Conservation (phyloP, 2,329 filamentous ascomycete genomes). For the Cladophialophora yegresii region DNA sequence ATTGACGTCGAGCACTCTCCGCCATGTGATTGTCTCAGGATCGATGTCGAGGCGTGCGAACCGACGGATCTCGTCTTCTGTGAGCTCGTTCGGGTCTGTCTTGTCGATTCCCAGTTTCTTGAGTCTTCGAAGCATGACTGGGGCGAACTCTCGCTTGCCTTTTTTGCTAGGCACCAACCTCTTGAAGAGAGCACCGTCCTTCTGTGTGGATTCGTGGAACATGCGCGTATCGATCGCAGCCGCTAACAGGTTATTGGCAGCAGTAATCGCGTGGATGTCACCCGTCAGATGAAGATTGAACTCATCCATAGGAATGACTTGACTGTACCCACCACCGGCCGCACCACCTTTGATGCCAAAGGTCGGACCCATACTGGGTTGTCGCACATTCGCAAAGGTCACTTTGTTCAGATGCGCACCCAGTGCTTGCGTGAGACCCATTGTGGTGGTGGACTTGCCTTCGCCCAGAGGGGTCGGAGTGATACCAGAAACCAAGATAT, state of each 20-base stretch:
- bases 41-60: slow-evolving; percentile 97
- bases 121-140: slow-evolving; percentile 87
- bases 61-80: slow-evolving; percentile 78
- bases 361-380: slow-evolving; percentile 94
- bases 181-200: slow-evolving; percentile 82
- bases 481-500: slow-evolving; percentile 91
- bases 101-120: slow-evolving; percentile 97
- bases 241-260: slow-evolving; percentile 93
- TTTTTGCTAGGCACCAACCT: slow-evolving; percentile 88
- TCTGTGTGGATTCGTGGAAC: slow-evolving; percentile 96
- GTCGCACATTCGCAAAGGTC: slow-evolving; percentile 93
- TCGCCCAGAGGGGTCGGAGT: slow-evolving; percentile 95
- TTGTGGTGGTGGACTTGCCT: slow-evolving; percentile 96
- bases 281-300: slow-evolving; percentile 98
- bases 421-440: slow-evolving; percentile 90
- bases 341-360: slow-evolving; percentile 99
- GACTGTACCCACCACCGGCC: slow-evolving; percentile 95
- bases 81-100: slow-evolving; percentile 87
- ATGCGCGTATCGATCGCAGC: slow-evolving; percentile 97
- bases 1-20: slow-evolving; percentile 93
- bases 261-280: slow-evolving; percentile 95
- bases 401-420: slow-evolving; percentile 84
- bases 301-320: slow-evolving; percentile 99
- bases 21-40: slow-evolving; percentile 95
- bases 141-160: slow-evolving; percentile 80